Conservation (phyloP, 2,329 filamentous ascomycete genomes). For the Penicillium sp. region DNA sequence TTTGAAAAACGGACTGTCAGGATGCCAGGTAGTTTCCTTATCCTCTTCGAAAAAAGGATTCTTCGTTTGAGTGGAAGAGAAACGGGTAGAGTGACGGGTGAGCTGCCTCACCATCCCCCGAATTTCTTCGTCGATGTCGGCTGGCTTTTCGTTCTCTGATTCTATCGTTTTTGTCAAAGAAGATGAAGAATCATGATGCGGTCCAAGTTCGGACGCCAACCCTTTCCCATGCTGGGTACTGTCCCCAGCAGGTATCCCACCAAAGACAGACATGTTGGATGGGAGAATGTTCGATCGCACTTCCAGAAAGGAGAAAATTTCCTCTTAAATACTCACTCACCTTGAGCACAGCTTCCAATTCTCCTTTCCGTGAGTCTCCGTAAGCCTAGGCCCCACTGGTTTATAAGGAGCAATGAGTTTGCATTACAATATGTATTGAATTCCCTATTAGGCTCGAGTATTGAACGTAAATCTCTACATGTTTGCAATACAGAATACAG, state of each 20-base stretch:
- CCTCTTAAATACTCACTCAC: no score
- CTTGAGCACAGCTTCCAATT: no score
- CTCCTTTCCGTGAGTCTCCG: no score
- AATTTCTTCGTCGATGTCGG: not conserved
- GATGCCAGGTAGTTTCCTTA: conserved; percentile 21
- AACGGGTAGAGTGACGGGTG: conserved; percentile 23
- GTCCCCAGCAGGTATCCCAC: not conserved
- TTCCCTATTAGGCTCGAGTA: no score
- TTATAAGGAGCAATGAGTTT: no score
- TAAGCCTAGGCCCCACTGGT: no score
- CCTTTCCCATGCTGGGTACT: not conserved
- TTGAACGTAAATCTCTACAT: no score
- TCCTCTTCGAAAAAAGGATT: conserved; percentile 21
- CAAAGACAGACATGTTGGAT: not conserved
- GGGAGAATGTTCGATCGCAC: no score
- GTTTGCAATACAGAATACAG: no score
- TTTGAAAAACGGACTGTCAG: conserved; percentile 23
- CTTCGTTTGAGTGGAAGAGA: conserved; percentile 16
- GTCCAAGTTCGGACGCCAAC: not conserved
- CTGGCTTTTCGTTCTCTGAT: not conserved
- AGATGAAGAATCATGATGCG: not conserved
- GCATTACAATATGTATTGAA: no score
- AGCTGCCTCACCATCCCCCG: conserved; percentile 9
- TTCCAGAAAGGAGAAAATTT: no score
- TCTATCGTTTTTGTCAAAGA: not conserved